Conservation (phyloP, 2,329 filamentous ascomycete species). For the Claviceps spartinae region DNA sequence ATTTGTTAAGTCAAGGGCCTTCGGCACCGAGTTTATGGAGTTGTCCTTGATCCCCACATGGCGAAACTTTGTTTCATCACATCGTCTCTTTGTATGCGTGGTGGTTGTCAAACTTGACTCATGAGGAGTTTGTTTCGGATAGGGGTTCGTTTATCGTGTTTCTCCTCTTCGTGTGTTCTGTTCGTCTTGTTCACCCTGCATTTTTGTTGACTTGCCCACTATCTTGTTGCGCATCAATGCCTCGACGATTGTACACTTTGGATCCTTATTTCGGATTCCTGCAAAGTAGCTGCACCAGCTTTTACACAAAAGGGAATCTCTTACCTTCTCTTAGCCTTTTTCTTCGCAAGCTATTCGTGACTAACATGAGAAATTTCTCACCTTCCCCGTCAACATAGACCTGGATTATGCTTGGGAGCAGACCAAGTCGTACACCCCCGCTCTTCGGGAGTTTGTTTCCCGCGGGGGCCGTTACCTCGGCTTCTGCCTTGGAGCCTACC, state of each 20-base stretch:
- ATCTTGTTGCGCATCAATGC: neutral
- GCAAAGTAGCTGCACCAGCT: neutral
- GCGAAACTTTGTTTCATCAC: neutral
- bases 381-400: constrained; percentile 6
- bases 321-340: neutral
- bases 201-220: neutral
- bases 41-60: neutral
- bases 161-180: too few species aligned
- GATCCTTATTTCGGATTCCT: neutral
- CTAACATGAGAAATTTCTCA: neutral
- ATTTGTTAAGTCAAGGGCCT: neutral
- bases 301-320: neutral
- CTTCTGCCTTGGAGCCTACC: constrained; percentile 16
- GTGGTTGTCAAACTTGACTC: neutral
- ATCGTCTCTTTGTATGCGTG: neutral
- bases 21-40: too few species aligned
- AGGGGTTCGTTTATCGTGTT: neutral
- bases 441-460: constrained; percentile 11
- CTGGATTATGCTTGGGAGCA: constrained; percentile 10
- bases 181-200: neutral
- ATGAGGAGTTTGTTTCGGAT: neutral
- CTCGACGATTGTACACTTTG: neutral
- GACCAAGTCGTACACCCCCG: constrained; percentile 7
- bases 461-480: constrained; percentile 14
- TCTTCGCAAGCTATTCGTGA: neutral